A percentile compares a stretch with the other conserved stretches of the same genome.
These are phyloP conservation scores for Xerocomus brunneocitrinus DNA, from an alignment of 768 basidiomycete genomes.

Conservation along the genomic window DNA sequence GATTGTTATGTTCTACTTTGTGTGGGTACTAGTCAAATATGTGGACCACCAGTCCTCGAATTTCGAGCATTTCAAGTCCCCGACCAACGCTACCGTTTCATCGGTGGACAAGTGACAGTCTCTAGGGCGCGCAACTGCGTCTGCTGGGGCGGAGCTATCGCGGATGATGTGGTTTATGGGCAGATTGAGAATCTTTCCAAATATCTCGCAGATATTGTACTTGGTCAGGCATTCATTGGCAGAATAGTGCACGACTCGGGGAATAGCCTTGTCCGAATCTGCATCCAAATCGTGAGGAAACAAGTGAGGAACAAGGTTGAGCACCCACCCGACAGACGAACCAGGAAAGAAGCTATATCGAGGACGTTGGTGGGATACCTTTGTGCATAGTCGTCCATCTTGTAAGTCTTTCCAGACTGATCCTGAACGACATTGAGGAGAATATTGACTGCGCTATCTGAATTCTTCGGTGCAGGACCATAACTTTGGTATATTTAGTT, in stretches of 20 bases:
- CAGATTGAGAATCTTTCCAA: conserved; percentile 64
- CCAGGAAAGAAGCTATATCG: conserved; percentile 83
- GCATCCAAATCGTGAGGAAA: background rate
- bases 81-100: conserved; percentile 67
- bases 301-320: background rate
- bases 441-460: conserved; percentile 86
- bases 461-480: conserved; percentile 78
- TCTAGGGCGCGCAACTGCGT: conserved; percentile 69
- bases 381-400: conserved; percentile 94
- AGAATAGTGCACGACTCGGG: conserved; percentile 80
- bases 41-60: conserved; percentile 87
- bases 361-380: conserved; percentile 89
- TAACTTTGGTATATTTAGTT: conserved; percentile 52
- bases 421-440: conserved; percentile 84
- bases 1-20: conserved; percentile 9
- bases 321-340: conserved; percentile 62
- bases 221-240: conserved; percentile 82
- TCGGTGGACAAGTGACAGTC: conserved; percentile 76
- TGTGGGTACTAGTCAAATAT: conserved; percentile 32
- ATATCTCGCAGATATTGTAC: conserved; percentile 85
- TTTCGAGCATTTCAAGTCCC: conserved; percentile 53
- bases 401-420: conserved; percentile 82
- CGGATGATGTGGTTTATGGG: conserved; percentile 74
- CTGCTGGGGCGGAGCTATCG: conserved; percentile 61
- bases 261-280: conserved; percentile 33